Evolutionary conservation across 176 grass and related monocot genomes (phyloP), one percentile per base, ranked within the genome.

Genomic region (Thinopyrum elongatum): DNA sequence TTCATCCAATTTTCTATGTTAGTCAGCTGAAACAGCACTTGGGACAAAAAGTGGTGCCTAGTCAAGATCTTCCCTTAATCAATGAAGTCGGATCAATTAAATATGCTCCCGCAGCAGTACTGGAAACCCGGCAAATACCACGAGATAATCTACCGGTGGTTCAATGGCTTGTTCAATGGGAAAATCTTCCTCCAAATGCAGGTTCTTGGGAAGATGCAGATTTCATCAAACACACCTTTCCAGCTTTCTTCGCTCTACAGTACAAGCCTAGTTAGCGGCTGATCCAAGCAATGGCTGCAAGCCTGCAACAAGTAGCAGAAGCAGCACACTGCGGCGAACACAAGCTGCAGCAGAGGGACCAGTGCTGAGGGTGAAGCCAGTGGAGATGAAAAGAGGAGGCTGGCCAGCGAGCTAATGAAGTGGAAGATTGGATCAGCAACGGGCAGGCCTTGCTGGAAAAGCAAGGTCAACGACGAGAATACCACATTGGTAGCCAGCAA

Each of bases 341-440:
- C 71, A 74, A 28, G 41, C n/a, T 74, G 70, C 70, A 74, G 10
- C 70, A 74, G 70, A 74, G 70, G 70, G 70, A 74, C 39, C 13
- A 8, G 39, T 44, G 38, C 38, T 25, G n/a, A 74, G 44, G 71
- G 71, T 47, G 23, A 74, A 55, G 49, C 49, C 49, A 55, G 49
- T 19, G 16, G 49, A 19, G 49, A 55, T 55, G 16, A 55, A 55
- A 55, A 55, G 49, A 55, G 49, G 71, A 27, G 14, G 41, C 44
- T 16, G 7, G 39, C 71, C 27, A 28, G 39, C 25, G 39, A 74
- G 44, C 71, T 49, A 42, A 74, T 49, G 41, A 49, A 29, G 41
- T 74, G 7, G 7, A 25, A 74, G 41, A 74, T n/a, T 8, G 41
- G 71, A 49, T 74, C 71, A 28, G 69, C 25, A 25, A 74, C 12